Evolutionary conservation across 2,329 filamentous ascomycete species (phyloP).

Genomic region (Didymella glomerata): DNA sequence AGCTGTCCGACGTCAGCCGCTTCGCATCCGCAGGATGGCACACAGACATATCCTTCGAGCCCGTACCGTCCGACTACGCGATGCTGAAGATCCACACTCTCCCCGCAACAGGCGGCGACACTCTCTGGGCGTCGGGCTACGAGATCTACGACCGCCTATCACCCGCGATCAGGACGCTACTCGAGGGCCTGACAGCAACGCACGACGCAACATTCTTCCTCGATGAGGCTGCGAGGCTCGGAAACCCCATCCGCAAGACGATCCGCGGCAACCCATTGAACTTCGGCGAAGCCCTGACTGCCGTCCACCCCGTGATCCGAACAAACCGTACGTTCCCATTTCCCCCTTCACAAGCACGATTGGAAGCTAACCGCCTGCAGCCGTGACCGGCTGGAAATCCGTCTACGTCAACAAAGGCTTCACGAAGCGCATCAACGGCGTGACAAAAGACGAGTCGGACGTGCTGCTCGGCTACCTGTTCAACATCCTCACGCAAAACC

Average conservation of each 20-base stretch:
- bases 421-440: slow-evolving; percentile 55
- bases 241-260: slow-evolving; percentile 40
- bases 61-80: slow-evolving; percentile 53
- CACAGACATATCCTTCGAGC: slow-evolving; percentile 54
- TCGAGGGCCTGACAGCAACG: slow-evolving; percentile 58
- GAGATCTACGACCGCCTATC: slow-evolving; percentile 62
- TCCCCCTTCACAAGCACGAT: background rate
- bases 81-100: slow-evolving; percentile 48
- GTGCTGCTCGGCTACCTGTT: slow-evolving; percentile 54
- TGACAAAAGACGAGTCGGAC: slow-evolving; percentile 57
- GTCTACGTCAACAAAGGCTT: slow-evolving; percentile 48
- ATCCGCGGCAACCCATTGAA: slow-evolving; percentile 63
- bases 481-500: slow-evolving; percentile 59
- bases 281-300: slow-evolving; percentile 59
- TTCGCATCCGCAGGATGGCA: slow-evolving; percentile 63
- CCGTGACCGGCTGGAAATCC: slow-evolving; percentile 69
- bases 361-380: slow-evolving; percentile 19
- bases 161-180: slow-evolving; percentile 57
- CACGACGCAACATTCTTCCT: slow-evolving; percentile 50
- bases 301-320: slow-evolving; percentile 66
- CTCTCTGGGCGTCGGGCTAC: slow-evolving; percentile 51
- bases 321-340: slow-evolving; percentile 59
- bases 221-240: slow-evolving; percentile 38
- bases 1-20: slow-evolving; percentile 53
- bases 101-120: slow-evolving; percentile 47